Evolutionary conservation across 192 early-diverging fungal species (phyloP).

Genomic region (Coemansia sp.): DNA sequence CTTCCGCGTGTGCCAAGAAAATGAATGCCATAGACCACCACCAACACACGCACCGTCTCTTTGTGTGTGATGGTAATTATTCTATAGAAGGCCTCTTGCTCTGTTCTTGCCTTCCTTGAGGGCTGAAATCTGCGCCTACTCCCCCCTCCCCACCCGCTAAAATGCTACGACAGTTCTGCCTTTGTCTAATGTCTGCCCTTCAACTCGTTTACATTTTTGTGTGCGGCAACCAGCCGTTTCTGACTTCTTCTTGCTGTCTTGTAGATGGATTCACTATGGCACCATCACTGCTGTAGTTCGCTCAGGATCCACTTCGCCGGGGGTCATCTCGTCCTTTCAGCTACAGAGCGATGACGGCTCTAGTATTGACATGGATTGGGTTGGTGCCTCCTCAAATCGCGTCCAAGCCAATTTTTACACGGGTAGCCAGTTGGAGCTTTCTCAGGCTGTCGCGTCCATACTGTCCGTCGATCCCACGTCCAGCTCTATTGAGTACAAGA

Average conservation of each 20-base stretch:
- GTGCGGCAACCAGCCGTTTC: background rate
- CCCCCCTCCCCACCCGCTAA: background rate
- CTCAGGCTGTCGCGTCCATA: conserved; percentile 17
- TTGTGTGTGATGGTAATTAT: background rate
- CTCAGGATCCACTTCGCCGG: conserved; percentile 55
- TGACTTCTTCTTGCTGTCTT: conserved; percentile 1
- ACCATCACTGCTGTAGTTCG: conserved; percentile 56
- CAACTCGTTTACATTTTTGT: background rate
- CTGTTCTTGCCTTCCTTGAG: background rate
- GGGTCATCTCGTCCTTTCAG: conserved; percentile 63
- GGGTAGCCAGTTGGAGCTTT: conserved; percentile 44
- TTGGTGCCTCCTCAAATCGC: conserved; percentile 55
- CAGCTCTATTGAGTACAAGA: conserved; percentile 58
- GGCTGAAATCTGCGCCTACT: background rate
- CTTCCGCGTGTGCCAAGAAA: background rate
- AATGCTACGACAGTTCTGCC: background rate
- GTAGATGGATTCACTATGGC: conserved; percentile 61
- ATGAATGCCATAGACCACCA: background rate
- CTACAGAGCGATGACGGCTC: conserved; percentile 56
- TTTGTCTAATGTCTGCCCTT: background rate
- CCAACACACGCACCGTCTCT: background rate
- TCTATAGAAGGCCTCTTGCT: background rate
- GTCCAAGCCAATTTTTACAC: conserved; percentile 65
- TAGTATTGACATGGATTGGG: conserved; percentile 65
- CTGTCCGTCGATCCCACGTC: conserved; percentile 35